Evolutionary conservation across 805 yeast species (phyloP).

Genomic region (Grigorovia humatica): DNA sequence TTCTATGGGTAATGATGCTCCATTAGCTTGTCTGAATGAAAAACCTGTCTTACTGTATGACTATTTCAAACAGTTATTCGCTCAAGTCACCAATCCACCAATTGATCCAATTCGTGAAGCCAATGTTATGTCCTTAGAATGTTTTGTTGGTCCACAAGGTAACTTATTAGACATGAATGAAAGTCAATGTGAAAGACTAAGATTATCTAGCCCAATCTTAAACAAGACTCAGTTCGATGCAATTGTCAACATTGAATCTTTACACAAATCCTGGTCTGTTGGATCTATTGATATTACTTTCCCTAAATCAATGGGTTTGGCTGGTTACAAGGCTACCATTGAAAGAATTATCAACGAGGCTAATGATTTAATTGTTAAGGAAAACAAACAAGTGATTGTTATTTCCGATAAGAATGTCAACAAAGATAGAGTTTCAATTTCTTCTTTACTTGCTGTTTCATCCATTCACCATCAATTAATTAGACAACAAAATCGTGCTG

Average conservation of each 20-base stretch:
- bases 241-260: slow-evolving; percentile 56
- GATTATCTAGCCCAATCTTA: slow-evolving; percentile 74
- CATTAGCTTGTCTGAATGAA: slow-evolving; percentile 87
- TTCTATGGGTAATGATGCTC: slow-evolving; percentile 97
- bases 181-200: slow-evolving; percentile 79
- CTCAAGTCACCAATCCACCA: slow-evolving; percentile 98
- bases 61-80: slow-evolving; percentile 91
- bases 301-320: slow-evolving; percentile 67
- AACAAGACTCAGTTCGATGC: slow-evolving; percentile 66
- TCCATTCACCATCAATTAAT: slow-evolving; percentile 96
- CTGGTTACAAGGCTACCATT: slow-evolving; percentile 75
- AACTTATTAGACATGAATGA: slow-evolving; percentile 88
- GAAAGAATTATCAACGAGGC: slow-evolving; percentile 85
- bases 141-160: slow-evolving; percentile 96
- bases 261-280: slow-evolving; percentile 80
- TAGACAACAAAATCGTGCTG: slow-evolving; percentile 90
- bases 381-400: slow-evolving; percentile 56
- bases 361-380: slow-evolving; percentile 67
- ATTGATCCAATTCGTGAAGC: slow-evolving; percentile 96
- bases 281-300: slow-evolving; percentile 82
- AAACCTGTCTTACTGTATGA: slow-evolving; percentile 88
- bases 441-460: slow-evolving; percentile 88
- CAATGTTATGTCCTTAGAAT: slow-evolving; percentile 93
- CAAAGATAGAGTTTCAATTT: slow-evolving; percentile 61
- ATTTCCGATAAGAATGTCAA: slow-evolving; percentile 61